Base-by-base conservation (phyloP, 495 filamentous ascomycete genomes). In the Physcia stellaris region DNA sequence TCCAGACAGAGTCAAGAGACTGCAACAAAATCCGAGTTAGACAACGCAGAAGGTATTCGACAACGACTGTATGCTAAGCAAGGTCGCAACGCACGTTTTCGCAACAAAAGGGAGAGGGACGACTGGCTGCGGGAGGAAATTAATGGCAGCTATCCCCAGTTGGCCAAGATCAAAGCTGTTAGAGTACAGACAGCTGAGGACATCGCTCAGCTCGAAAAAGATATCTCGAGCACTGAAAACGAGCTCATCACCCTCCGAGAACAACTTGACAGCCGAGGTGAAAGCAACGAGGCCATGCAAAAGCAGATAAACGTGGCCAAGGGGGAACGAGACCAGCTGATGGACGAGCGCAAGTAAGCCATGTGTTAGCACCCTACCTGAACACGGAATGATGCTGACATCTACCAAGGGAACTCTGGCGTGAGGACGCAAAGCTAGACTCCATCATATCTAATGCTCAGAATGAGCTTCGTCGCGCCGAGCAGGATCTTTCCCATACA, bases 31-130 rank as follows among this genome's bases (percentile, higher is more conserved):
- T 56, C 76, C 22, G 70, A 81, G 32, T 67, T 95, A 3, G 77
- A 79, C 15, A 68, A 79, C 26, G 83, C 83, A 4, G 81, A 90
- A 53, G 77, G 76, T 6, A 71, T 67, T 1, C 67, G 85, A 28
- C 79, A 81, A 47, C 77, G 87, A 19, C 66, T 99, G 12, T 86
- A 94, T 49, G 84, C 82, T 34, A 99, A 99, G 57, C 92, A 96
- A 58, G 83, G 84, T 27, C 77, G 87, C n/a, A 85, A 80, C 52
- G 76, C 79, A 22, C 80, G 83, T 39, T 96, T 93, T 61, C 80
- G 72, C 51, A 88, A 71, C 51, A 94, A 93, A 58, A 73, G 70
- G 2, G 85, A 95, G 49, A 77, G 90, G 2, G 92, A 99, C 52
- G 72, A 73, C 27, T 94, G 71, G 67, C 64, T 99, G 15, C 73